phyloP scores from a whole-genome alignment of 352 stramenopile species.

The Globisporangium splendens region DNA sequence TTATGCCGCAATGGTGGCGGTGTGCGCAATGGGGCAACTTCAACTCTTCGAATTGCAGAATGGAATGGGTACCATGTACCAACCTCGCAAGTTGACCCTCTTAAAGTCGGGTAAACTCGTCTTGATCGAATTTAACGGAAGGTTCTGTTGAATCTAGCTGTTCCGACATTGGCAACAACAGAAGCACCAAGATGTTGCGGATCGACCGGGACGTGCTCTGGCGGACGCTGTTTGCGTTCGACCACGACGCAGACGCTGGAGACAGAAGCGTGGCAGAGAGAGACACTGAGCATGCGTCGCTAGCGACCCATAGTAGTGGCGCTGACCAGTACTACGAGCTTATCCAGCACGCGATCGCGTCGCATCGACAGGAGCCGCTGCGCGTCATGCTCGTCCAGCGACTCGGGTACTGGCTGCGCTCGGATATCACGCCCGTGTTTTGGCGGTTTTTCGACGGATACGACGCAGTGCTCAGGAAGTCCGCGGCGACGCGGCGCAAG shows the following conservation, averaged over 20 bases:
- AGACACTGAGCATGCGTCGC: background rate
- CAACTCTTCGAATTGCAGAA: too few species aligned
- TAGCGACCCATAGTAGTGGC: background rate
- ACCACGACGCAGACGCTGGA: slow-evolving; percentile 19
- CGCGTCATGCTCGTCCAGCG: slow-evolving; percentile 61
- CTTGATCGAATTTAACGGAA: background rate
- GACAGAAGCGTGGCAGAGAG: background rate
- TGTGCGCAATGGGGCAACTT: too few species aligned
- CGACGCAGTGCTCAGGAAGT: slow-evolving; percentile 15
- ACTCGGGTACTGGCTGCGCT: slow-evolving; percentile 57
- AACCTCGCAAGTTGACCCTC: background rate
- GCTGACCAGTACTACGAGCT: slow-evolving; percentile 23
- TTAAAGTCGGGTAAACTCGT: background rate
- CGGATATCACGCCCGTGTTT: slow-evolving; percentile 59
- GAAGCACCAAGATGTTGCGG: slow-evolving; percentile 24
- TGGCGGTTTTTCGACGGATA: slow-evolving; percentile 53
- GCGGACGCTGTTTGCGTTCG: slow-evolving; percentile 69
- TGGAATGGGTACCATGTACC: too few species aligned
- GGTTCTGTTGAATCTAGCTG: background rate
- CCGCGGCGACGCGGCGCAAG: slow-evolving; percentile 14
- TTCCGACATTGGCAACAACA: background rate
- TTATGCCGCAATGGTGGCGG: too few species aligned
- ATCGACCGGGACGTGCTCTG: slow-evolving; percentile 64
- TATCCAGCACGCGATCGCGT: slow-evolving; percentile 35
- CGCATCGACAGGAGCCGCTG: slow-evolving; percentile 34